These are phyloP conservation scores for Hibiscus mutabilis DNA, from an alignment of 345 rosid genomes.

Conservation along the genomic window DNA sequence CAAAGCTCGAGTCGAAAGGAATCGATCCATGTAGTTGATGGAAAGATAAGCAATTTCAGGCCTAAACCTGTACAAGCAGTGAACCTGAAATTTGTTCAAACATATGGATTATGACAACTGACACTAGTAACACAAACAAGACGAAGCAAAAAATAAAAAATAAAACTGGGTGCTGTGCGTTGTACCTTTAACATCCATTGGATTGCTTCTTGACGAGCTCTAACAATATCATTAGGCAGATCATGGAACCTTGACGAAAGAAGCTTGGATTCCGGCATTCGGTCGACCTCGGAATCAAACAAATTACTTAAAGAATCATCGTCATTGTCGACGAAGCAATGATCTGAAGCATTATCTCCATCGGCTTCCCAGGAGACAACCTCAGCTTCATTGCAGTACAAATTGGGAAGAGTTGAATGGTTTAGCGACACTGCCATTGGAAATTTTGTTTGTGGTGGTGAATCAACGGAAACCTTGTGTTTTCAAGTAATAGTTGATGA, in stretches of 20 bases:
- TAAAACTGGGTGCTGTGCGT: background rate
- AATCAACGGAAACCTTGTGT: background rate
- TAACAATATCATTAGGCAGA: conserved; percentile 9
- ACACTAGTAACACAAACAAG: background rate
- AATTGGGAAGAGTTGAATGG: conserved; percentile 13
- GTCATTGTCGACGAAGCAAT: background rate
- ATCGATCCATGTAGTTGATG: conserved; percentile 34
- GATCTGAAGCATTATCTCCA: conserved; percentile 9
- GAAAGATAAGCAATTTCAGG: conserved; percentile 29
- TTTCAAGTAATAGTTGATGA: background rate
- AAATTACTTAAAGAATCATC: conserved; percentile 13
- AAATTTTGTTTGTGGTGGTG: background rate
- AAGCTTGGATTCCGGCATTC: conserved; percentile 11
- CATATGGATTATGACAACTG: background rate
- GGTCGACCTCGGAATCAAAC: conserved; percentile 30
- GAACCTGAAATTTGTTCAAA: conserved; percentile 16
- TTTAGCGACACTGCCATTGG: conserved; percentile 23
- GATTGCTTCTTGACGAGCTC: conserved; percentile 26
- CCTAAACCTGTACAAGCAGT: conserved; percentile 20
- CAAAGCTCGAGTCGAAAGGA: conserved; percentile 18
- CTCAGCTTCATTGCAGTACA: conserved; percentile 28
- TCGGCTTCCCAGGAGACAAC: conserved; percentile 5
- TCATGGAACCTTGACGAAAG: background rate
- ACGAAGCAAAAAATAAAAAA: too few species aligned
- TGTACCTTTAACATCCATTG: conserved; percentile 34